Percentiles rank a stretch among this genome's conserved stretches.
Conservation (phyloP, 768 basidiomycete genomes). For the Postia placenta region DNA sequence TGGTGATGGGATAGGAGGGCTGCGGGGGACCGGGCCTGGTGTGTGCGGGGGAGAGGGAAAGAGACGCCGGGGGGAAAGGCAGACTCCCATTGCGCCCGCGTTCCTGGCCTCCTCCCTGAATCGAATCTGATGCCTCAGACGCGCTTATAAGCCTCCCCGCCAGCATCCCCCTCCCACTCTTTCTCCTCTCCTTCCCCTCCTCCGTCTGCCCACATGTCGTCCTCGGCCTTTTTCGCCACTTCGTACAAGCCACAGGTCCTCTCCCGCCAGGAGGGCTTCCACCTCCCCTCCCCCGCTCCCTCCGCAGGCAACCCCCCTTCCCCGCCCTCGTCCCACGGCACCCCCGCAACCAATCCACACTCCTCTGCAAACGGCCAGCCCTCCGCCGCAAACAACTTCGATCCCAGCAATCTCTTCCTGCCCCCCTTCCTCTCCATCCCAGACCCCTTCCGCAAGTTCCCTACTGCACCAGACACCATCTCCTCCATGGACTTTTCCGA, state of each 20-base stretch:
- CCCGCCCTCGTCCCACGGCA: conserved; percentile 18
- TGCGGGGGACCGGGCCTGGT: background rate
- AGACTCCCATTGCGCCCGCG: too few species aligned
- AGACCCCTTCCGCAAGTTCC: conserved; percentile 52
- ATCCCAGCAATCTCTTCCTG: conserved; percentile 36
- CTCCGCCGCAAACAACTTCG: conserved; percentile 16
- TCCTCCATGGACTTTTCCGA: conserved; percentile 53
- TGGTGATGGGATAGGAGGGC: background rate
- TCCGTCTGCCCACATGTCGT: conserved; percentile 8
- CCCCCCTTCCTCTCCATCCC: conserved; percentile 41
- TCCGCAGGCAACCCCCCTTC: conserved; percentile 25
- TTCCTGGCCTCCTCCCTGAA: background rate
- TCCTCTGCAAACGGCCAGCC: too few species aligned
- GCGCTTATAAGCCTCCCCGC: background rate
- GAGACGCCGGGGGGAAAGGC: too few species aligned
- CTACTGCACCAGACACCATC: conserved; percentile 21
- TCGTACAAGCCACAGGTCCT: conserved; percentile 50
- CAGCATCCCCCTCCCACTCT: background rate
- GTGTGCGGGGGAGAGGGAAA: too few species aligned
- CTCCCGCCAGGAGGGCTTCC: conserved; percentile 67
- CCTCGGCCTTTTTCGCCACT: conserved; percentile 17
- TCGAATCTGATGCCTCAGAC: background rate
- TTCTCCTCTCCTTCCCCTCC: background rate
- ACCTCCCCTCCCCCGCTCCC: conserved; percentile 44
- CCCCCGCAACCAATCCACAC: conserved; percentile 16